Evolutionary conservation across 495 filamentous ascomycete species (phyloP).

Genomic region (Aspergillus affinis): DNA sequence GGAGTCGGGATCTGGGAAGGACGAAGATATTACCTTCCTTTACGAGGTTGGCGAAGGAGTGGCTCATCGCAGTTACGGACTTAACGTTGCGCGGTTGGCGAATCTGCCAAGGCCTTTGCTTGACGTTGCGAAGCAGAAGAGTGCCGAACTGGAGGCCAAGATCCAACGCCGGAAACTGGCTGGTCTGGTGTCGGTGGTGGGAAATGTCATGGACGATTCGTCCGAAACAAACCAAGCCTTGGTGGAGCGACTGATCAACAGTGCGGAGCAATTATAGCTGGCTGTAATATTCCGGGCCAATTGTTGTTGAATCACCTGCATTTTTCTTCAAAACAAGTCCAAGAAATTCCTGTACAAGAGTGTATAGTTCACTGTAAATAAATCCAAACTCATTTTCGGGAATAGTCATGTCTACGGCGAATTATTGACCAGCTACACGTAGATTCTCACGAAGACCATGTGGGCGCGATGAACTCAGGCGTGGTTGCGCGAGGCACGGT

Average conservation of each 20-base stretch:
- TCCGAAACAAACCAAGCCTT: slow-evolving; percentile 24
- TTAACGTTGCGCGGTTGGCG: slow-evolving; percentile 90
- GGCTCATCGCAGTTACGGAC: slow-evolving; percentile 87
- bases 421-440: neutral
- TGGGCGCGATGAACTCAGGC: neutral
- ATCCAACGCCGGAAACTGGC: slow-evolving; percentile 59
- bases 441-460: neutral
- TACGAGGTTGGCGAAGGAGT: slow-evolving; percentile 85
- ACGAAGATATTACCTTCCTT: slow-evolving; percentile 71
- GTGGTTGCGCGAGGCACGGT: neutral
- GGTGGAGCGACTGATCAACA: slow-evolving; percentile 36
- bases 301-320: neutral
- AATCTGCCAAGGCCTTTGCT: slow-evolving; percentile 74
- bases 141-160: slow-evolving; percentile 72
- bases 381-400: neutral
- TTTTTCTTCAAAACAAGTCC: neutral
- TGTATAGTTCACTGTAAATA: neutral
- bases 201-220: slow-evolving; percentile 41
- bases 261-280: slow-evolving; percentile 39
- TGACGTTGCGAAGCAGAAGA: slow-evolving; percentile 76
- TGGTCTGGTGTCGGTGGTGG: slow-evolving; percentile 41
- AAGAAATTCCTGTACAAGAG: neutral
- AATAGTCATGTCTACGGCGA: neutral
- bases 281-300: neutral
- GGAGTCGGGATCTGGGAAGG: slow-evolving; percentile 43